phyloP scores from a whole-genome alignment of 208 protist genomes.

The Leishmania mexicana region DNA sequence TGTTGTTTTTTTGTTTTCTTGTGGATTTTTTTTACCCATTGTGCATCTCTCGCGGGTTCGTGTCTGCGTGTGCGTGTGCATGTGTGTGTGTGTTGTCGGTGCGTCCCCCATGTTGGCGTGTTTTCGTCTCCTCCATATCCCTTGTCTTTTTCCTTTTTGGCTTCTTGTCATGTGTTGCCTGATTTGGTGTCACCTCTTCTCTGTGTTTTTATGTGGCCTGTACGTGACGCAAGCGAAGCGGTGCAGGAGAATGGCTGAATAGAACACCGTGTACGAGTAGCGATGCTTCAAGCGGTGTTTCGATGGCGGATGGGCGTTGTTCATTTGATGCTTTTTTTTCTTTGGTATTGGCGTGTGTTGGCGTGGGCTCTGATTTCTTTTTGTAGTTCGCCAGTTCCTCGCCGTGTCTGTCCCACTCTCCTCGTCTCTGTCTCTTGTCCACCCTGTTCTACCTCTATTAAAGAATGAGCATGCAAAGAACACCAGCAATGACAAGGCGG shows the following conservation, averaged over 20 bases:
- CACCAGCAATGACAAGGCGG: neutral
- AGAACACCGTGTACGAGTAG: neutral
- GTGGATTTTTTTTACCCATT: neutral
- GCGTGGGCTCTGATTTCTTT: neutral
- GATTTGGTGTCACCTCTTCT: neutral
- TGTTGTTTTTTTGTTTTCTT: conserved; percentile 8
- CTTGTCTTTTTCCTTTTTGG: neutral
- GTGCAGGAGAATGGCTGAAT: neutral
- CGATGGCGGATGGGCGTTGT: neutral
- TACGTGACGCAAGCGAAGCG: neutral
- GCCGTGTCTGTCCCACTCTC: neutral
- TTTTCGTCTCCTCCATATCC: neutral
- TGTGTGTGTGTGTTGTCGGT: neutral
- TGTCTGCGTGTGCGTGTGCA: conserved; percentile 11
- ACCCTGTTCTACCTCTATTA: neutral
- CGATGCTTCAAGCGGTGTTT: neutral
- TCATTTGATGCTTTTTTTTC: neutral
- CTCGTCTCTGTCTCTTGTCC: neutral
- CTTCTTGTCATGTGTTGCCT: neutral
- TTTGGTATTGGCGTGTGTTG: neutral
- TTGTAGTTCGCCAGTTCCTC: neutral
- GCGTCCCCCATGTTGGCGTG: neutral
- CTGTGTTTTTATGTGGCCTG: neutral
- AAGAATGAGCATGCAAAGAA: neutral
- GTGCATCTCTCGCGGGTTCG: neutral